Conservation (phyloP, 257 asterid genomes). For the Catharanthus roseus region DNA sequence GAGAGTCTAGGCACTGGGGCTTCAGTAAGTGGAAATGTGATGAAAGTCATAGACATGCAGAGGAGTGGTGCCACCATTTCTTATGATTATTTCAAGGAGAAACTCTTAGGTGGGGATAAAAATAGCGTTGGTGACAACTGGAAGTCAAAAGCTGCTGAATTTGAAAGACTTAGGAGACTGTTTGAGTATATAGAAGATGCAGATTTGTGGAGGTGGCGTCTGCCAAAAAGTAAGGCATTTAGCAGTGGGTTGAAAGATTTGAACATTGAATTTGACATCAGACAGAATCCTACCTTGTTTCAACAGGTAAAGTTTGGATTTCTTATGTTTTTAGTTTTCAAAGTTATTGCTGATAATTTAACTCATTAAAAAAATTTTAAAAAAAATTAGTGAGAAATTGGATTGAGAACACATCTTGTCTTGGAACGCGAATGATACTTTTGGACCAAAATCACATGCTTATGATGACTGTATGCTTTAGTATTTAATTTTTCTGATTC, state of each 20-base stretch:
- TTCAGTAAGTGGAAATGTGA: conserved; percentile 48
- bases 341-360: neutral
- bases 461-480: neutral
- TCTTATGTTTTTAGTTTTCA: neutral
- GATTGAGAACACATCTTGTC: neutral
- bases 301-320: conserved; percentile 57
- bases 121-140: conserved; percentile 16
- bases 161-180: conserved; percentile 50
- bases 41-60: conserved; percentile 66
- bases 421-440: neutral
- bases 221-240: conserved; percentile 78
- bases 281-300: conserved; percentile 63
- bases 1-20: conserved; percentile 53
- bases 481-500: neutral
- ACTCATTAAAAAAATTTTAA: neutral
- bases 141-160: conserved; percentile 25
- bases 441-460: neutral
- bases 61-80: conserved; percentile 96
- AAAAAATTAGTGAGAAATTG: neutral
- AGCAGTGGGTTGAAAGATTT: conserved; percentile 82
- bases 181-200: conserved; percentile 86
- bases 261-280: conserved; percentile 62
- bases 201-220: conserved; percentile 89
- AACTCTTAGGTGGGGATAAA: conserved; percentile 36
- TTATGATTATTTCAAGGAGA: conserved; percentile 77